Percentiles rank a stretch among this genome's conserved stretches.
Evolutionary conservation across 208 protist species (phyloP).

Genomic region (Herpetomonas samuelpessoai): DNA sequence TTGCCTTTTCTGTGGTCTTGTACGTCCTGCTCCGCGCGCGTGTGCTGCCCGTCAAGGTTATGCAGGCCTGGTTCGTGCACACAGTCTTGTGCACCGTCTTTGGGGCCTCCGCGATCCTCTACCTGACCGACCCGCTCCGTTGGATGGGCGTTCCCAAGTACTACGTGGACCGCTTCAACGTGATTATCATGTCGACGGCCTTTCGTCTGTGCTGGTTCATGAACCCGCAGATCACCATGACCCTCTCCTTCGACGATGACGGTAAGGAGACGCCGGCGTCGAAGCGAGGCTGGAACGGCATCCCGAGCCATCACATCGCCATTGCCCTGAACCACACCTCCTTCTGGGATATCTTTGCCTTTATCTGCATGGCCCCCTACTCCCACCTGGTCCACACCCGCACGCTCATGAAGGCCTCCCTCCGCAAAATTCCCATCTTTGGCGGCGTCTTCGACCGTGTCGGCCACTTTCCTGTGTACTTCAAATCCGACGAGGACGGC

Average conservation of each 20-base stretch:
- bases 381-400: conserved; percentile 22
- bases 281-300: conserved; percentile 30
- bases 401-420: conserved; percentile 57
- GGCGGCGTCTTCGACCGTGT: conserved; percentile 48
- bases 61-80: conserved; percentile 49
- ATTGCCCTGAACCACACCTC: conserved; percentile 64
- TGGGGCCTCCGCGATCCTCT: conserved; percentile 21
- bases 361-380: conserved; percentile 31
- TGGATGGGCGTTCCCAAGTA: conserved; percentile 35
- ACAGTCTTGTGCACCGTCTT: conserved; percentile 28
- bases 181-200: conserved; percentile 20
- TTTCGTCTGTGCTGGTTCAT: conserved; percentile 28
- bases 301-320: conserved; percentile 24
- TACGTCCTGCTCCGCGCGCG: conserved; percentile 30
- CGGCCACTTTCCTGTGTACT: conserved; percentile 71
- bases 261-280: conserved; percentile 18
- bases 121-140: conserved; percentile 35
- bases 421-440: conserved; percentile 55
- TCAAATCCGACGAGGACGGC: conserved; percentile 50
- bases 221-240: conserved; percentile 49
- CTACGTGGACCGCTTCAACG: conserved; percentile 21
- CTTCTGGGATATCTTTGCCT: conserved; percentile 60
- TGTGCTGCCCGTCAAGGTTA: conserved; percentile 26
- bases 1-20: no score
- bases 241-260: conserved; percentile 32